Evolutionary conservation across 371 early-diverging fungal genomes (phyloP).

Genomic region (Apophysomyces sp.): DNA sequence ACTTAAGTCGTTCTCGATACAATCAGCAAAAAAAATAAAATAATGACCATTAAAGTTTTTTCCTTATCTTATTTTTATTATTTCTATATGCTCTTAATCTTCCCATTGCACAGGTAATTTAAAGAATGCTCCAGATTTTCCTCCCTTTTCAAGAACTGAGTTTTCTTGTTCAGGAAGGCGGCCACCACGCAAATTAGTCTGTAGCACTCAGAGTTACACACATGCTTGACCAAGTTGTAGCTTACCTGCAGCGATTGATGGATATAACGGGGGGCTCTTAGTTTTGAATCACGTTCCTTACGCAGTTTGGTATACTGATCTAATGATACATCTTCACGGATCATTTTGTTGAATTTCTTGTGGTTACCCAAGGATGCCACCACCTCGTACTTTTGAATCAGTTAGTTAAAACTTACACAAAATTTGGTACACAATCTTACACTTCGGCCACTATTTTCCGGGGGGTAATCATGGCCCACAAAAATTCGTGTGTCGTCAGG

Average conservation of each 20-base stretch:
- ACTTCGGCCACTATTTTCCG: conserved; percentile 14
- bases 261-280: conserved; percentile 41
- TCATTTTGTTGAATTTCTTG: conserved; percentile 41
- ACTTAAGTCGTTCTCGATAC: too few relatives aligned
- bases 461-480: conserved; percentile 51
- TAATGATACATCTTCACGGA: conserved; percentile 17
- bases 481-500: conserved; percentile 46
- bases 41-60: too few relatives aligned
- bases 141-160: neutral
- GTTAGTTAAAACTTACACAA: neutral
- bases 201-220: neutral
- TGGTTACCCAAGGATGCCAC: conserved; percentile 28
- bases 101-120: neutral
- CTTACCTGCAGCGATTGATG: conserved; percentile 51
- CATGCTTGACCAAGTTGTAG: neutral
- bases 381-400: conserved; percentile 27
- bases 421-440: conserved; percentile 16
- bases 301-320: conserved; percentile 32
- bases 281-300: conserved; percentile 26
- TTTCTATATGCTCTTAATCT: too few relatives aligned
- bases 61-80: neutral
- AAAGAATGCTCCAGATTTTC: neutral
- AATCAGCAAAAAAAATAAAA: too few relatives aligned
- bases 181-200: conserved; percentile 29
- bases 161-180: conserved; percentile 15